Base-by-base conservation (phyloP, 495 filamentous ascomycete species). In the Pyrenopolyporus hunteri region DNA sequence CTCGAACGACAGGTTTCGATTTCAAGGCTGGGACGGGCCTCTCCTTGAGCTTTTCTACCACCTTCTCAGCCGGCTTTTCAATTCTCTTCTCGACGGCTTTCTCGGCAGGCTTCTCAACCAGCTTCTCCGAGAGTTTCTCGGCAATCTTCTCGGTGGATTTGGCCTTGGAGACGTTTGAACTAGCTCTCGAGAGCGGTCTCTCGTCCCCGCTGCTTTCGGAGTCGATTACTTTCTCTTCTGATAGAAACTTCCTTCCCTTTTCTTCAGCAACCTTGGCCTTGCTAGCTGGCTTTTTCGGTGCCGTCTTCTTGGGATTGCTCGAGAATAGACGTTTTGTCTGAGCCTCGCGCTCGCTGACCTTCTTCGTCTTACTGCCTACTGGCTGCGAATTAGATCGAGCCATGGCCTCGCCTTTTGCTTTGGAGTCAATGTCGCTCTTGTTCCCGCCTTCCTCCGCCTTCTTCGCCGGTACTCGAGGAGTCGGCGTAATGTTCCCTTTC, bases 141-240 rank as follows among this genome's bases (percentile, higher is more conserved):
- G 28, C 42, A 0, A 45, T 26, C 26, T 58, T 63, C 52, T 66
- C 75, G 25, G 66, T 47, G 0, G 67, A 49, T 39, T 66, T 60
- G 78, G 74, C 6, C 72, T 64, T 14, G 71, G 40, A 17, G 49
- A 55, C 20, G 57, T 45, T 63, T 3, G 70, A 56, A 29, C 74
- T 68, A 5, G 73, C 74, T 10, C 67, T 63, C 20, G 78, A 73
- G 6, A 76, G 58, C 0, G 74, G 63, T 10, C 61, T 49, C 39
- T 78, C 70, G 53, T 81, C 74, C 59, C 85, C 83, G 9, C 90
- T 88, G 13, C 90, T 89, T 63, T 90, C 88, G 0, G 91, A 93
- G 57, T 90, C 86, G 39, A 85, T 76, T 11, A 95, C 83, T 56
- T 87, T 88, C 73, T 93, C 89, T 4, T 85, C 82, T 1, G 91